phyloP scores from a whole-genome alignment of 352 stramenopile species.

The Phytopythium mirpurense region DNA sequence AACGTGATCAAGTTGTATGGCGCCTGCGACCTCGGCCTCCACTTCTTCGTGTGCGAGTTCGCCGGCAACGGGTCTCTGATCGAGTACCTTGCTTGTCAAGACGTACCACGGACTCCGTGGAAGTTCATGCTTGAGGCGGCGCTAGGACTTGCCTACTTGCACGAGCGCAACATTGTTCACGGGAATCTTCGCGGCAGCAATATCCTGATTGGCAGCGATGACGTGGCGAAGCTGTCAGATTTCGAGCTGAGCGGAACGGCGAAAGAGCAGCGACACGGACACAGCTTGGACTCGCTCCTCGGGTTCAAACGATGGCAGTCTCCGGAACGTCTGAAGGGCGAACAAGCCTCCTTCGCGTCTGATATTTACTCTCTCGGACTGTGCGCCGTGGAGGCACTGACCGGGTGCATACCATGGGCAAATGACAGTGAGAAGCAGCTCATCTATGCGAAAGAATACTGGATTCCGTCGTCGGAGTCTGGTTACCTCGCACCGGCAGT shows the following conservation, averaged over 20 bases:
- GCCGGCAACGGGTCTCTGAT: conserved; percentile 4
- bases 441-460: neutral
- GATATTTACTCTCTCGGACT: conserved; percentile 11
- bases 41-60: conserved; percentile 9
- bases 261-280: neutral
- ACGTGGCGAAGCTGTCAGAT: conserved; percentile 3
- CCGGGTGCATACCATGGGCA: neutral
- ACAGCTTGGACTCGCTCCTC: neutral
- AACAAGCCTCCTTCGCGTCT: neutral
- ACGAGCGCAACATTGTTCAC: conserved; percentile 7
- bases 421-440: neutral
- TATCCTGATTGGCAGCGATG: conserved; percentile 7
- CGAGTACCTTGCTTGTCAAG: neutral
- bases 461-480: neutral
- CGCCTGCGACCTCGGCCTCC: conserved; percentile 1
- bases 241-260: conserved; percentile 3
- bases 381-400: conserved; percentile 6
- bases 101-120: conserved; percentile 1
- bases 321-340: neutral
- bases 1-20: conserved; percentile 10
- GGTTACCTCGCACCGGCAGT: neutral
- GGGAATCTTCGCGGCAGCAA: conserved; percentile 7
- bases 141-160: conserved; percentile 10
- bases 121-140: conserved; percentile 8
- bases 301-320: neutral